A percentile compares a stretch with the other conserved stretches of the same genome.
Evolutionary conservation across 441 rosid genomes (phyloP).

Genomic region (Eutrema salsugineum): DNA sequence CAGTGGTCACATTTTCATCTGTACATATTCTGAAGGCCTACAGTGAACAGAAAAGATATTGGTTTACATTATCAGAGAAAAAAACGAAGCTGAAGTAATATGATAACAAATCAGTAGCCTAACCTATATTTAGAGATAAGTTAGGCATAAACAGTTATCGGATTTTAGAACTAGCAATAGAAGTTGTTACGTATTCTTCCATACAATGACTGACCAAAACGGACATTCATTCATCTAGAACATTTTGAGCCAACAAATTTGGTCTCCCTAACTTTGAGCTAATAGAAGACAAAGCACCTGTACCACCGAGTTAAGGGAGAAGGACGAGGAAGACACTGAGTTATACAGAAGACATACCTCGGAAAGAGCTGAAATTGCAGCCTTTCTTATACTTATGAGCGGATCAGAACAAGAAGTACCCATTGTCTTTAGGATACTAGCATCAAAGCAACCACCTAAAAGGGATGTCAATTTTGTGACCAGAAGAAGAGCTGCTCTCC

Average conservation of each 20-base stretch:
- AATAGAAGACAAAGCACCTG: background rate
- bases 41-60: slow-evolving; percentile 14
- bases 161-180: background rate
- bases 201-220: background rate
- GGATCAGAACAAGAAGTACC: slow-evolving; percentile 95
- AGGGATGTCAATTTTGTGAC: slow-evolving; percentile 67
- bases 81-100: background rate
- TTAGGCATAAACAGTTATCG: background rate
- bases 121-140: background rate
- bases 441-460: slow-evolving; percentile 65
- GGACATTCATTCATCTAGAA: slow-evolving; percentile 6
- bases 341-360: slow-evolving; percentile 53
- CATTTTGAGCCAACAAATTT: background rate
- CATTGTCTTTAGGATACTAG: slow-evolving; percentile 62
- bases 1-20: slow-evolving; percentile 52
- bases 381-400: slow-evolving; percentile 90
- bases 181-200: background rate
- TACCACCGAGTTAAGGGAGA: background rate
- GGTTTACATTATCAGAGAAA: background rate
- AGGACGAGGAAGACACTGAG: slow-evolving; percentile 1
- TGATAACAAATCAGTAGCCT: background rate
- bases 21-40: slow-evolving; percentile 70
- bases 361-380: slow-evolving; percentile 84
- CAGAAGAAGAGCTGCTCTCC: slow-evolving; percentile 81
- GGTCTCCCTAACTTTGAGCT: background rate